Evolutionary conservation across 441 rosid species (phyloP), one percentile per base, ranked within the genome.

Genomic region (Pelargonium fulgidum): DNA sequence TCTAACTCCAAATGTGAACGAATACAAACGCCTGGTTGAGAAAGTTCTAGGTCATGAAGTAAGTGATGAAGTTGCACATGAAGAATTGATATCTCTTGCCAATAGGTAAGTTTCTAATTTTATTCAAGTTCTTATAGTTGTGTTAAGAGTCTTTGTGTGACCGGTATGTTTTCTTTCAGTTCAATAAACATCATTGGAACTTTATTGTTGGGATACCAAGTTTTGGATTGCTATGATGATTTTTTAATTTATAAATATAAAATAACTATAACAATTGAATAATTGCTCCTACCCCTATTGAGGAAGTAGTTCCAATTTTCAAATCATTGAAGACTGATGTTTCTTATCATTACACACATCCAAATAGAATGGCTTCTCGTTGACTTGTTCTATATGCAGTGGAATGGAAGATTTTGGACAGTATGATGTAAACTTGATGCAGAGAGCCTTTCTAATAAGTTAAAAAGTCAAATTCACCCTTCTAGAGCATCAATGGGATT

Each of bases 1-100:
- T 64, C 73, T 93, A 68, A 93, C 97, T 68, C 97, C 96, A 61
- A 94, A 94, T 68, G 90, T 94, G 65, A 86, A 88, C 54, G 97
- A 94, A 83, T 91, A 88, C 80, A 94, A 94, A 83, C 93, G 90
- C 52, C 81, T 94, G 73, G 86, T 94, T 64, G 85, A 84, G 73
- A 91, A 84, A 81, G 88, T 88, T 11, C 81, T 91, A 29, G 77
- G 80, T 62, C 83, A 87, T 75, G 94, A 94, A 72, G 90, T 89
- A 29, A 74, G 77, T 47, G 92, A 88, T 72, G 72, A 78, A 66
- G 86, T 87, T 70, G 81, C 92, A 80, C 80, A 74, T 45, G 81
- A 79, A 59, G 87, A 88, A 69, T 76, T 93, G 68, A 78, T 80
- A 36, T 81, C 85, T 75, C 89, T 94, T 74, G 86, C 94, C 58